Conservation (phyloP, 768 basidiomycete genomes). For the Paxillus involutus region DNA sequence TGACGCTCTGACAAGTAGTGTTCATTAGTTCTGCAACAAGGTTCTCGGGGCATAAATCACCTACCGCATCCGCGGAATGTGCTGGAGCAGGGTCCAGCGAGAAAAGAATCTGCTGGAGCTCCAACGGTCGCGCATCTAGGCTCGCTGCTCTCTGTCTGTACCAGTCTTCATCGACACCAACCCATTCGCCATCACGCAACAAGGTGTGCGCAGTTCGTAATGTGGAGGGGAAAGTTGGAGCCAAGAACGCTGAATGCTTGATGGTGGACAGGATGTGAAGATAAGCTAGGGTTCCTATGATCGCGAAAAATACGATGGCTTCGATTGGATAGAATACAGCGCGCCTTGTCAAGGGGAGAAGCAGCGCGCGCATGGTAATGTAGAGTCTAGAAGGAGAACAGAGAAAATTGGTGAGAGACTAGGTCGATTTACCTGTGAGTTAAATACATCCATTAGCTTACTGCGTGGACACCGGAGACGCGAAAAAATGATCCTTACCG, state of each 20-base stretch:
- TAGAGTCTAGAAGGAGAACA: not conserved
- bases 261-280: conserved; percentile 91
- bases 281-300: conserved; percentile 90
- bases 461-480: not conserved
- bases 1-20: conserved; percentile 20
- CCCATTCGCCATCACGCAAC: conserved; percentile 59
- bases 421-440: not conserved
- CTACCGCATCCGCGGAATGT: conserved; percentile 37
- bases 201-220: conserved; percentile 59
- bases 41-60: conserved; percentile 7
- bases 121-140: conserved; percentile 40
- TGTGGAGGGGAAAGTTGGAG: conserved; percentile 46
- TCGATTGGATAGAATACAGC: conserved; percentile 82
- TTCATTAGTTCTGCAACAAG: conserved; percentile 2
- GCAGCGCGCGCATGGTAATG: conserved; percentile 54
- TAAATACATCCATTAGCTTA: not conserved
- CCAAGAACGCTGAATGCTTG: conserved; percentile 83
- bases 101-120: conserved; percentile 76
- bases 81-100: conserved; percentile 40
- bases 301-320: conserved; percentile 86
- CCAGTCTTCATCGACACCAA: conserved; percentile 60
- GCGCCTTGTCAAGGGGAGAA: conserved; percentile 68
- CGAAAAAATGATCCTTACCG: not conserved
- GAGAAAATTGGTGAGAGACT: not conserved
- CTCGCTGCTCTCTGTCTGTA: conserved; percentile 31